Evolutionary conservation across 1,284 basidiomycete genomes (phyloP), one percentile per base, ranked within the genome.

Genomic region (Trametes pubescens): DNA sequence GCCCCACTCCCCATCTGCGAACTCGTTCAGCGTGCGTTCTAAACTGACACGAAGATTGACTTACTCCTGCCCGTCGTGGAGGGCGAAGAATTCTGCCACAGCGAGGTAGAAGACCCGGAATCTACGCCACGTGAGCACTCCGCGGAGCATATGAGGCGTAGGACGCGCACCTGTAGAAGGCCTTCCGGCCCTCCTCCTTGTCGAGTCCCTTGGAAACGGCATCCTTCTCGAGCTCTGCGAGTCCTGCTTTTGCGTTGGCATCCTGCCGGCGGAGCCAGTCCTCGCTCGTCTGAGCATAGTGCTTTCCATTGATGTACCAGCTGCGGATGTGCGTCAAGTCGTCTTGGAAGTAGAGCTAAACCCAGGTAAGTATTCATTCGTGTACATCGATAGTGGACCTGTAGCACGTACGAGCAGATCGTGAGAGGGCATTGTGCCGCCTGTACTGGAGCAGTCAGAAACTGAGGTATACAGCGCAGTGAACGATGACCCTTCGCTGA

Each of bases 91-190:
- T 72, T 92, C 91, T 6, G 89, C 87, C 67, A 89, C 90, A 16
- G 90, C 89, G 73, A 93, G 82, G 72, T 90, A 93, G 75, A 93
- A 93, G 37, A 92, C 87, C 22, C 89, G 78, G 75, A 90, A 91
- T 62, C 87, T 54, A 4, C n/a, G 5, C 14, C n/a, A 24, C 13
- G 18, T 40, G 21, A 53, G 14, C 3, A 38, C 37, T 37, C 37
- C 22, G n/a, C 22, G 2, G 0, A 51, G n/a, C 22, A 14, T 13
- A 53, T 16, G 18, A n/a, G 18, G 4, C n/a, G 34, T 32, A 34
- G 4, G 22, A 14, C 3, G 49, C 61, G 47, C 22, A 83, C 82
- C 86, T 76, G 67, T 87, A 84, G 69, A 89, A 92, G 21, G 83
- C 83, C 74, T 89, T 90, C 34, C 78, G 78, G 1, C 84, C 90